A percentile compares a stretch with the other conserved stretches of the same genome.
phyloP scores from a whole-genome alignment of 139 green algal genomes.

The Tetratostichococcus sp. region DNA sequence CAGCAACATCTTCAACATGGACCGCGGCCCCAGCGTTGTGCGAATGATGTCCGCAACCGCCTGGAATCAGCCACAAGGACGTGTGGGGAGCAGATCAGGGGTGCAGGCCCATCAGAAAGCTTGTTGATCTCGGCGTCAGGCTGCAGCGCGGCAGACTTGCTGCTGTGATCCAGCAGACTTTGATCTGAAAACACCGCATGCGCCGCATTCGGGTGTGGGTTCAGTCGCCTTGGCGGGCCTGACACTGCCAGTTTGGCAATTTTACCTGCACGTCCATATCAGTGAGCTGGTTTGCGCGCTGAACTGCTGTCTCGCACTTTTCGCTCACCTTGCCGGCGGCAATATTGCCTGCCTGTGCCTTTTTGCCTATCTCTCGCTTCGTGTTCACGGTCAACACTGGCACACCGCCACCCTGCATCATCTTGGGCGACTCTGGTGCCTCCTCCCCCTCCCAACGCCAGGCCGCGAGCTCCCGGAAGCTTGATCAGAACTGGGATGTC shows the following conservation, averaged over 20 bases:
- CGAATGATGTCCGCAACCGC: constrained; percentile 96
- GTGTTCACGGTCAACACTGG: constrained; percentile 59
- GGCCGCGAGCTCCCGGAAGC: neutral
- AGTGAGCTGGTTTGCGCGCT: too few relatives aligned
- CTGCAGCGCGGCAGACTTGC: too few relatives aligned
- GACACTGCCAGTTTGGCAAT: too few relatives aligned
- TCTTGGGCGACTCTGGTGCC: neutral
- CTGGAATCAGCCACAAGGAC: constrained; percentile 41
- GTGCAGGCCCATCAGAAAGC: neutral
- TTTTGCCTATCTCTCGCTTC: constrained; percentile 90
- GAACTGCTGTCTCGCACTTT: too few relatives aligned
- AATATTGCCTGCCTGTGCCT: constrained; percentile 95
- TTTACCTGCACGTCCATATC: too few relatives aligned
- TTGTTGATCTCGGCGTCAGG: too few relatives aligned
- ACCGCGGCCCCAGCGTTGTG: constrained; percentile 92
- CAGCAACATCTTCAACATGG: constrained; percentile 99
- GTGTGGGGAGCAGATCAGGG: neutral
- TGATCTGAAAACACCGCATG: too few relatives aligned
- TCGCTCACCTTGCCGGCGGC: constrained; percentile 89
- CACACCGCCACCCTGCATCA: constrained; percentile 46
- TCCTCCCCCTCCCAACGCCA: neutral
- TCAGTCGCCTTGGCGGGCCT: too few relatives aligned
- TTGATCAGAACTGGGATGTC: neutral
- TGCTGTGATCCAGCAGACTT: too few relatives aligned
- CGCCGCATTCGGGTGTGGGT: too few relatives aligned